Base-by-base conservation (phyloP, 106 monocot species). In the Narthecium ossifragum region DNA sequence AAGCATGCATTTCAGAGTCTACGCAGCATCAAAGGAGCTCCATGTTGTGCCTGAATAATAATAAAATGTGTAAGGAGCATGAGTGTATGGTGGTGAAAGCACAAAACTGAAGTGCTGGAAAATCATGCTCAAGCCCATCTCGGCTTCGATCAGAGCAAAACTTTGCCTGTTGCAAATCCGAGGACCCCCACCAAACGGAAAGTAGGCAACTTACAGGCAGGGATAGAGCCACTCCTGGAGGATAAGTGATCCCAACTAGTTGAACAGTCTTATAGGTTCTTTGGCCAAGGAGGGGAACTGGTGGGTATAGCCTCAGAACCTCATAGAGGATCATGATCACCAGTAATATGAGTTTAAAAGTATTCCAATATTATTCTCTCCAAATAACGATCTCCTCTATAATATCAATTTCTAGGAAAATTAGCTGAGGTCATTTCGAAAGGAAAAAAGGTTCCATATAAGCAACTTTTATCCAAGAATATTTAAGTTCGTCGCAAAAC, bases 131-230 rank as follows among this genome's bases (percentile, higher is more conserved):
- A 82, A 14, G 2, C 27, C 68, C 53, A 73, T 14, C 59, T 73
- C 77, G 13, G 69, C 82, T 64, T 82, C 77, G 21, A 77, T 24
- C 69, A 77, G 8, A 0, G 77, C 64, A 29, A 77, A 77, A 43
- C 28, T 70, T 53, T 82, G 82, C 14, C 82, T 77, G 7, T 75
- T 53, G 34, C 80, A 75, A 1, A 64, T 64, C 13, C 75, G 46
- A 25, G 75, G 75, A 4, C 75, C 75, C 17, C 36, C 43, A 0
- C 80, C 67, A 9, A 81, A 81, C 2, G 80, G 75, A 20, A 75
- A 63, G 66, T 53, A 81, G 8, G 67, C 75, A 15, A 7, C 45
- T 23, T 26, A 68, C 53, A 2, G 67, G 73, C 37, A 82, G 20
- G 0, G 7, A 1, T 17, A 75, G 24, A 10, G 9, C 0, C 15